Conservation (phyloP, 257 asterid genomes). For the Schizonepeta tenuifolia region DNA sequence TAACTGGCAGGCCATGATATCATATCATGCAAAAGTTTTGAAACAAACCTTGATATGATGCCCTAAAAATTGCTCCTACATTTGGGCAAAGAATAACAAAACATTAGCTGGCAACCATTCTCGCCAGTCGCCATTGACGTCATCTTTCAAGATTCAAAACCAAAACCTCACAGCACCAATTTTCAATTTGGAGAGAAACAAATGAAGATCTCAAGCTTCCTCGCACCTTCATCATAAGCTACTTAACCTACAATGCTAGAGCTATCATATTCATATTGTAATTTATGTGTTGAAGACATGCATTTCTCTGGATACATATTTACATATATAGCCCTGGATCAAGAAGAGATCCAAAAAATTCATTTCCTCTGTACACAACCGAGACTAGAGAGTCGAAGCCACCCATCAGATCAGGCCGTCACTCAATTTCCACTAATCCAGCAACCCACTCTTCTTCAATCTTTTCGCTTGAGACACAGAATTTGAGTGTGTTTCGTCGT, state of each 20-base stretch:
- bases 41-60: constrained; percentile 21
- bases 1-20: not conserved
- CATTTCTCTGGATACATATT: constrained; percentile 18
- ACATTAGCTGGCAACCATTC: constrained; percentile 15
- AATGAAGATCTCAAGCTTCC: constrained; percentile 16
- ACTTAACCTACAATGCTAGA: constrained; percentile 22
- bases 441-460: constrained; percentile 36
- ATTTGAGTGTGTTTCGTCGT: constrained; percentile 19
- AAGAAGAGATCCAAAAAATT: constrained; percentile 19
- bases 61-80: constrained; percentile 25
- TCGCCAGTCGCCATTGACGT: not conserved
- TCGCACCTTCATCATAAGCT: not conserved
- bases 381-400: not conserved
- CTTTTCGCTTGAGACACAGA: constrained; percentile 34
- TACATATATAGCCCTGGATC: constrained; percentile 18
- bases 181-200: constrained; percentile 29
- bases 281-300: constrained; percentile 1
- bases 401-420: constrained; percentile 19
- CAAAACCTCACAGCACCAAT: not conserved
- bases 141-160: constrained; percentile 18
- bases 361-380: not conserved
- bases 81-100: constrained; percentile 16
- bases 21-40: constrained; percentile 9
- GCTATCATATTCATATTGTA: not conserved
- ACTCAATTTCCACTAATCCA: constrained; percentile 28